phyloP scores from a whole-genome alignment of 331 rosid genomes.

The Malus hybrid region DNA sequence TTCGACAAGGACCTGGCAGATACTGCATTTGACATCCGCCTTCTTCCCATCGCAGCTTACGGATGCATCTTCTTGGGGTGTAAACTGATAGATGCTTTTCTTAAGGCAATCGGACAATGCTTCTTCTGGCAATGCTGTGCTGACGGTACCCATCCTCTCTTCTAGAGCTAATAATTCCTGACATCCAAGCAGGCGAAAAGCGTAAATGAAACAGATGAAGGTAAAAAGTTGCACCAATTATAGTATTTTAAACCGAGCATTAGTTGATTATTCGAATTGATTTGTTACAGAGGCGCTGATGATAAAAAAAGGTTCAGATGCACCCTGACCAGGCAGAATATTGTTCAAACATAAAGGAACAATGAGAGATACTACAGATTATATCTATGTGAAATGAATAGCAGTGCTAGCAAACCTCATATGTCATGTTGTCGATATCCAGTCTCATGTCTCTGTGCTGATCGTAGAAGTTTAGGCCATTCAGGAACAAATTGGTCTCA shows the following conservation, averaged over 20 bases:
- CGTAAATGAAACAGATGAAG: not conserved
- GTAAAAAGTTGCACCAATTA: not conserved
- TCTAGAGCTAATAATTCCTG: conserved; percentile 94
- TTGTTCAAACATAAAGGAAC: not conserved
- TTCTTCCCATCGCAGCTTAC: conserved; percentile 32
- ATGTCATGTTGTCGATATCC: conserved; percentile 99
- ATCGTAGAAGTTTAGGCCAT: conserved; percentile 75
- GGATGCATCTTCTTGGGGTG: conserved; percentile 28
- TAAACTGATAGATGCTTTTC: conserved; percentile 41
- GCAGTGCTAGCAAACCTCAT: conserved; percentile 62
- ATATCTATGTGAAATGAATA: not conserved
- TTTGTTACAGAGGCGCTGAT: not conserved
- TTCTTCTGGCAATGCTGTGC: conserved; percentile 92
- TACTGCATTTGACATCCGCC: conserved; percentile 76
- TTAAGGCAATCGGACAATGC: conserved; percentile 57
- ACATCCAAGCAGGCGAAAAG: not conserved
- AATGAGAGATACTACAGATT: not conserved
- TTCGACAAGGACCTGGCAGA: conserved; percentile 70
- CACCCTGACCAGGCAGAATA: not conserved
- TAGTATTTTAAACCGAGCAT: not conserved
- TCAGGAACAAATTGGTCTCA: conserved; percentile 76
- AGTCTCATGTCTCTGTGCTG: conserved; percentile 98
- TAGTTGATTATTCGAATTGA: not conserved
- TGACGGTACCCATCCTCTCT: conserved; percentile 94
- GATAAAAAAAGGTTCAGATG: not conserved